Evolutionary conservation across 495 filamentous ascomycete species (phyloP).

Genomic region (Aspergillus affinis): DNA sequence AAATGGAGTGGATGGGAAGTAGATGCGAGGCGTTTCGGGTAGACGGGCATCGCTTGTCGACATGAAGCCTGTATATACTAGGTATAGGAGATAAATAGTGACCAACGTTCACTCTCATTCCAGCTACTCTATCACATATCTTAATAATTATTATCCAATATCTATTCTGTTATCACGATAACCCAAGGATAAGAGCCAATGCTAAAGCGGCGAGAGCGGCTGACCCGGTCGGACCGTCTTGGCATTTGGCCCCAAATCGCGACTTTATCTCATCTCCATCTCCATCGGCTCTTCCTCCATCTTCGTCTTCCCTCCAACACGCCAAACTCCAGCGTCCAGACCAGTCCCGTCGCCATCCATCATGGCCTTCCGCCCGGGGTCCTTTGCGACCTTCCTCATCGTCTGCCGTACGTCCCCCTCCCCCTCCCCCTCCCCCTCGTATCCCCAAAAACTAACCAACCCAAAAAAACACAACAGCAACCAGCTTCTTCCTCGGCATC

Average conservation of each 20-base stretch:
- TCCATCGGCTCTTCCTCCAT: not conserved
- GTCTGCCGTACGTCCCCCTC: constrained; percentile 72
- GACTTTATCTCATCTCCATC: constrained; percentile 1
- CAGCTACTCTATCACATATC: too few relatives aligned
- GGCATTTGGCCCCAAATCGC: not conserved
- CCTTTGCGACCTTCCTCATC: constrained; percentile 94
- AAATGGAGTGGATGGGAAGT: not conserved
- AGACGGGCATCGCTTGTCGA: not conserved
- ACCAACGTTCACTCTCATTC: too few relatives aligned
- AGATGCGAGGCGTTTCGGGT: not conserved
- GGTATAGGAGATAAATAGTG: not conserved
- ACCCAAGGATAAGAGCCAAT: too few relatives aligned
- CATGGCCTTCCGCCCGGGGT: constrained; percentile 45
- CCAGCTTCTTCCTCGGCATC: constrained; percentile 95
- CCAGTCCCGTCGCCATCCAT: constrained; percentile 10
- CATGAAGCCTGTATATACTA: not conserved
- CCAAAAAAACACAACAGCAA: constrained; percentile 55
- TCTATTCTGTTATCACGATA: too few relatives aligned
- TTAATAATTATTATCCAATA: too few relatives aligned
- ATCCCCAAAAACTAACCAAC: constrained; percentile 14
- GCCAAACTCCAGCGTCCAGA: not conserved
- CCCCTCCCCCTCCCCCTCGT: constrained; percentile 19
- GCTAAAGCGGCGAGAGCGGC: not conserved
- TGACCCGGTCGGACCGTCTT: not conserved
- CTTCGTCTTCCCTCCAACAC: not conserved